Evolutionary conservation across 192 early-diverging fungal genomes (phyloP), one percentile per base, ranked within the genome.

Genomic region (Coemansia sp.): DNA sequence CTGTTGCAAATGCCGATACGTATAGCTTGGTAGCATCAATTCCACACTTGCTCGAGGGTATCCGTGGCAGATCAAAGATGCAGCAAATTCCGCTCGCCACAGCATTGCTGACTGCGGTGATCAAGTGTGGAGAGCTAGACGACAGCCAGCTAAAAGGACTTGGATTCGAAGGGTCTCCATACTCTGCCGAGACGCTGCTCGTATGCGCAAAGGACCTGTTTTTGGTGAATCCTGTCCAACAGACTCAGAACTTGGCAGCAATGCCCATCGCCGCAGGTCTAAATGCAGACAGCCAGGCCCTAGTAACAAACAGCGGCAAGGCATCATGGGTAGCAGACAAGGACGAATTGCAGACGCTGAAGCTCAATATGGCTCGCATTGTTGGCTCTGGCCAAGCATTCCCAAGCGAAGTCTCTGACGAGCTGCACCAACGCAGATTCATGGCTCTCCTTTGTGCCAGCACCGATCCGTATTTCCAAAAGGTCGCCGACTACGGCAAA

Each of bases 301-400:
- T 42, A 64, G 22, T 92, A 9, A 91, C 92, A 0, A 90, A 93
- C 65, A 79, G 84, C 25, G 84, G 85, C 19, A 95, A 93, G 59
- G 89, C 87, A 15, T 13, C 66, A 13, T 97, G 92, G 93, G 48
- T 82, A 4, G 68, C 64, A 17, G 77, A 75, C 23, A 48, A 67
- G 8, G 69, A 80, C 52, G 65, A 56, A 27, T 64, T 72, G 57
- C 58, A 64, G 44, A 20, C 57, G 34, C 25, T 71, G 34, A 66
- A 75, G 37, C 47, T 67, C 7, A 62, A 45, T n/a, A 6, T 66
- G 55, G 20, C 68, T n/a, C 64, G 61, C 2, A 54, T 81, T 28
- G 37, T 73, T 23, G 72, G 64, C 5, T 73, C 76, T 0, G 76
- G 67, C 0, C 45, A 62, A 19, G 68, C 69, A 6, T 81, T 84